These are phyloP conservation scores for Forsythia viridissima DNA, from an alignment of 257 asterid species.

Conservation along the genomic window DNA sequence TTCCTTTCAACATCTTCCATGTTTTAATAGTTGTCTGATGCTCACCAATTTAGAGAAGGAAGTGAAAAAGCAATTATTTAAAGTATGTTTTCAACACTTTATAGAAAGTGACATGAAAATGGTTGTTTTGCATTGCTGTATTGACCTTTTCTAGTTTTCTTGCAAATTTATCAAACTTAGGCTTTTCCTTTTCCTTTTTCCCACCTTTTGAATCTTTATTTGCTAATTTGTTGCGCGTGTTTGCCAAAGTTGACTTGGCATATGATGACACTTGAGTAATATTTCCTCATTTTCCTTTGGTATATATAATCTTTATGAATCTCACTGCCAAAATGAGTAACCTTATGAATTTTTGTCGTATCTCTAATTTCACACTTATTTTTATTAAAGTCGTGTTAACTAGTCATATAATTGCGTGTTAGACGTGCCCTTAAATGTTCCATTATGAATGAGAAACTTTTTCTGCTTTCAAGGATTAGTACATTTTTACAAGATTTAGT, in stretches of 20 bases:
- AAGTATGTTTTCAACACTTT: constrained; percentile 30
- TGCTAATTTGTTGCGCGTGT: constrained; percentile 23
- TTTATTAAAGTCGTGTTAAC: neutral
- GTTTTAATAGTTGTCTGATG: constrained; percentile 34
- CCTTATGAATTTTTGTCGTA: neutral
- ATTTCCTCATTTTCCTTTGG: too few species aligned
- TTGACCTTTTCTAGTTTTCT: constrained; percentile 55
- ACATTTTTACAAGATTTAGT: neutral
- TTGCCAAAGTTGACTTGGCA: constrained; percentile 39
- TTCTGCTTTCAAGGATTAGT: neutral
- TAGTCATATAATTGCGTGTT: neutral
- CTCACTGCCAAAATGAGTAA: neutral
- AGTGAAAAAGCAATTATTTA: constrained; percentile 18
- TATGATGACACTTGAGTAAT: neutral
- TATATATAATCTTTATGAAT: neutral
- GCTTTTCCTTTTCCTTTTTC: constrained; percentile 14
- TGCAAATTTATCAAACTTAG: constrained; percentile 24
- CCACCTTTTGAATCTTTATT: constrained; percentile 18
- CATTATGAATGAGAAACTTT: neutral
- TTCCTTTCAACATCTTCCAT: neutral
- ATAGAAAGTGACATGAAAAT: constrained; percentile 42
- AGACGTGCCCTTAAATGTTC: neutral
- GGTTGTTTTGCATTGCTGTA: constrained; percentile 35
- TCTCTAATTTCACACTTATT: too few species aligned
- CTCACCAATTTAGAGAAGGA: constrained; percentile 52